Evolutionary conservation across 2,329 filamentous ascomycete species (phyloP), one percentile per base, ranked within the genome.

Genomic region (Colletotrichum spinosum): DNA sequence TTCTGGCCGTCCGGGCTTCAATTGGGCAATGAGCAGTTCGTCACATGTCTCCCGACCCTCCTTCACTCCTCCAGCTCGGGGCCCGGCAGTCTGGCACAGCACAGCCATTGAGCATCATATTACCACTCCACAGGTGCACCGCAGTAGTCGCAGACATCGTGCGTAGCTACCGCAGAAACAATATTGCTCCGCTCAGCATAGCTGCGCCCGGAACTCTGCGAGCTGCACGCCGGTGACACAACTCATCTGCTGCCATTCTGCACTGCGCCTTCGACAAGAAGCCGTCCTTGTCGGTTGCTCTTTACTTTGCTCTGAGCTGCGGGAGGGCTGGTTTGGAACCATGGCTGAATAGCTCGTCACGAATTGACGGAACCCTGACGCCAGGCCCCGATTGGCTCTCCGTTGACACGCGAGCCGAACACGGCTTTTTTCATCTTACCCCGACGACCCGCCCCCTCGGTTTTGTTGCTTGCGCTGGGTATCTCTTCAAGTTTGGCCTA

Each of bases 371-470:
- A 55, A 52, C 61, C 56, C 56, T 51, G 51, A 12, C 51, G 56
- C 57, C 56, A 51, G 57, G 62, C 51, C 57, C 49, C 57, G 57
- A 65, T 65, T 61, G 41, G 48, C 57, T 61, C 61, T 50, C 9
- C 51, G 10, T 55, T 34, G 12, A 65, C 56, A 51, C 62, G 51
- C 50, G 61, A 65, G 52, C 62, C 35, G 57, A 65, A 65, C 11
- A 46, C 57, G 62, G 62, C 39, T 34, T 52, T 52, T 41, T 42
- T 15, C 38, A 17, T 38, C 42, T 35, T 17, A 25, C 25, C 25
- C 25, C 25, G 25, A 25, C 25, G 25, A 55, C 55, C 51, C 57
- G 39, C 17, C 45, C 39, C 41, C 45, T 25, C 46, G 62, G 61
- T 45, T 60, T 12, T 58, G 25, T 37, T 48, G n/a, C 35, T 58